Evolutionary conservation across 2,329 filamentous ascomycete genomes (phyloP), one percentile per base, ranked within the genome.

Genomic region (Fusarium phyllophilum): DNA sequence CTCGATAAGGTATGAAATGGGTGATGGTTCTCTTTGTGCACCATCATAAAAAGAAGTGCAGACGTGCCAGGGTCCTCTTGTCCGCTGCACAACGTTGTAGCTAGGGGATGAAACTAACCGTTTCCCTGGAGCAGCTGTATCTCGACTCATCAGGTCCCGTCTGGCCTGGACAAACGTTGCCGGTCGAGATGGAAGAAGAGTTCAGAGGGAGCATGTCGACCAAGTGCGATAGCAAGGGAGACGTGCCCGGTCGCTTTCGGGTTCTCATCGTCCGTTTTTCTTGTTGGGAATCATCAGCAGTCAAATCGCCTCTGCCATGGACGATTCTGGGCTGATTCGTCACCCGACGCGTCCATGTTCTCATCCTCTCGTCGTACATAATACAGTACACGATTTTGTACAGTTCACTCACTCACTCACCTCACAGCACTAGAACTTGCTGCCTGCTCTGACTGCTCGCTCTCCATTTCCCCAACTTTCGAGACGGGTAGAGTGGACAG

Each of bases 261-360:
- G 34, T 49, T 61, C 51, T 66, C 58, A 58, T 75, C 68, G 61
- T 72, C 55, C 61, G 72, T 59, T 77, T 75, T 66, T 66, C 67
- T 66, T 75, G 62, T 70, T 74, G 69, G 69, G 52, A 71, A 66
- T 49, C 29, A 51, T 65, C 57, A 54, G 59, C 48, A 65, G 66
- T 46, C 34, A 52, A 55, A 60, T 34, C 56, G 62, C 36, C 55
- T 70, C 72, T 68, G 48, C 38, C 59, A 65, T 67, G 62, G 45
- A 69, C 59, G 49, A 68, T 75, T 78, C 77, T 78, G 77, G 77
- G 68, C 77, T 78, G 77, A 78, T 78, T 65, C 70, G 75, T 78
- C 77, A 78, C 72, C 75, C 75, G 68, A 78, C 75, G 62, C 56
- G 57, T 68, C 44, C 67, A 70, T 74, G 74, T 72, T 61, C 72